Evolutionary conservation across 495 filamentous ascomycete genomes (phyloP).

Genomic region (Lentithecium fluviatile): DNA sequence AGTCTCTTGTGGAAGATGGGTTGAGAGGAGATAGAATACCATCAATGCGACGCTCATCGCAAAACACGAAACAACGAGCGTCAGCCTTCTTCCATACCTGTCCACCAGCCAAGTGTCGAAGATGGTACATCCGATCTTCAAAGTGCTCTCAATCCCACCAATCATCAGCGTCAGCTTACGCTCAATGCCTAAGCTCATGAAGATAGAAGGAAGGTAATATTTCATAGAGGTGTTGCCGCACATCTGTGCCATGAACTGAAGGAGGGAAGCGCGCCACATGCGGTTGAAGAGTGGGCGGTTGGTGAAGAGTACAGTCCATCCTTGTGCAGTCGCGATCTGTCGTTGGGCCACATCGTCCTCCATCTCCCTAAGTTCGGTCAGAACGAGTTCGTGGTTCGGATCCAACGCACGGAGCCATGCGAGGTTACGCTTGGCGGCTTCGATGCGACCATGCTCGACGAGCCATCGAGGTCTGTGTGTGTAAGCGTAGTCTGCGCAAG

Average conservation of each 20-base stretch:
- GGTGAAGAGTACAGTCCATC: conserved; percentile 32
- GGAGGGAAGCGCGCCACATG: conserved; percentile 43
- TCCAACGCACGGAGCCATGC: conserved; percentile 45
- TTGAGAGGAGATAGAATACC: conserved; percentile 38
- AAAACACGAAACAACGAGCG: conserved; percentile 46
- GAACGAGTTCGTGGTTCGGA: conserved; percentile 11
- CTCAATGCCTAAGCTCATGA: conserved; percentile 49
- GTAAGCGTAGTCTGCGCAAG: neutral
- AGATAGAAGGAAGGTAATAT: conserved; percentile 54
- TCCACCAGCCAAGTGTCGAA: conserved; percentile 55
- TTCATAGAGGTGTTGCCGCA: conserved; percentile 57
- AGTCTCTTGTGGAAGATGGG: neutral
- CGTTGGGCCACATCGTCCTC: conserved; percentile 24
- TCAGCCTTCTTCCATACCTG: conserved; percentile 47
- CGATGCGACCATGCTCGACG: conserved; percentile 46
- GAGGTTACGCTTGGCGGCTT: conserved; percentile 43
- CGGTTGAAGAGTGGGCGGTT: conserved; percentile 31
- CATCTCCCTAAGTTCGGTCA: conserved; percentile 25
- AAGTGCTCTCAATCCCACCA: conserved; percentile 51
- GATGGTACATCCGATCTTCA: conserved; percentile 53
- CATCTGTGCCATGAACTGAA: conserved; percentile 58
- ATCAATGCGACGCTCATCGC: conserved; percentile 52
- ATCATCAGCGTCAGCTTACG: conserved; percentile 49
- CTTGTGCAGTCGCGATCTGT: conserved; percentile 9
- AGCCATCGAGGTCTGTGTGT: conserved; percentile 44